Evolutionary conservation across 164 flowering plant genomes (phyloP), one percentile per base, ranked within the genome.

Genomic region (Aristolochia californica): DNA sequence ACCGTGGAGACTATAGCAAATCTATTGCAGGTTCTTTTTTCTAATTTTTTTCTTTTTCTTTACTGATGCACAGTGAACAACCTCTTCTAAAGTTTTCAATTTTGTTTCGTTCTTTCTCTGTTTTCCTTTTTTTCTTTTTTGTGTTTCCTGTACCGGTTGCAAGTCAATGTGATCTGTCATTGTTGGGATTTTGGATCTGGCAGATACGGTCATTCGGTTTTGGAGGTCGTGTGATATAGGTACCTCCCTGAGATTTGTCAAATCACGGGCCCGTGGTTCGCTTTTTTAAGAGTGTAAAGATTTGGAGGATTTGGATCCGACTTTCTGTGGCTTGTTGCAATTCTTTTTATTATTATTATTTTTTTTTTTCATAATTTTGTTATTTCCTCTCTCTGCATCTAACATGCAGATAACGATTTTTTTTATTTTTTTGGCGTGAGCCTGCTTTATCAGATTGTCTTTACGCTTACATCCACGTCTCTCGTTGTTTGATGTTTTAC

Each of bases 1-100:
- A 93, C 97, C 27, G 87, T 93, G 22, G 99, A 93, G 67, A 83
- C 99, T 64, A 82, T 93, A 45, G 97, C 96, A 2, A 93, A 89
- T 89, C 85, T 85, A 26, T 73, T 93, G 77, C 96, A 89, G 96
- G 99, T 88, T n/a, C n/a, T n/a, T n/a, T n/a, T 4, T 30, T 11
- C 22, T 9, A 5, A 54, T 27, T 7, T 43, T 23, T 9, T 26
- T 50, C n/a, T 23, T 45, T n/a, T 5, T 13, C 28, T 26, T n/a
- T 45, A 10, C 12, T 50, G 15, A 22, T 9, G 17, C 27, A 23
- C n/a, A 50, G 27, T 22, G 12, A 5, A 15, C 23, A n/a, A n/a
- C n/a, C 4, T 3, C 4, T 50, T 24, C 3, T 55, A 23, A 9
- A 38, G 57, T 5, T 34, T 11, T n/a, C 21, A 27, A 13, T 28